Conservation (phyloP, 192 early-diverging fungal genomes). For the Funneliformis mosseae region DNA sequence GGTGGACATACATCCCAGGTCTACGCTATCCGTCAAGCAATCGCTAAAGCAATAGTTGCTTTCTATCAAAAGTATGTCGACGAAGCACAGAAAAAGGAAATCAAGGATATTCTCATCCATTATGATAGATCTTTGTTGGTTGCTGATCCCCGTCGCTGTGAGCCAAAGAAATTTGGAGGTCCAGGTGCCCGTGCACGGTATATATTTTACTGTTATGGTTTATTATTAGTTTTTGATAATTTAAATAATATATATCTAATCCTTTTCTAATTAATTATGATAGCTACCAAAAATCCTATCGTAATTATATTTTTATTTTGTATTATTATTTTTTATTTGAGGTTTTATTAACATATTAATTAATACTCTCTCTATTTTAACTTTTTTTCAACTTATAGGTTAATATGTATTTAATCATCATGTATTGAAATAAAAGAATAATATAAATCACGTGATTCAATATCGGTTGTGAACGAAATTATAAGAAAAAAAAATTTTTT, state of each 20-base stretch:
- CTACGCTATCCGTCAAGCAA: conserved; percentile 98
- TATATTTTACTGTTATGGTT: conserved; percentile 20
- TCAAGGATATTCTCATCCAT: conserved; percentile 80
- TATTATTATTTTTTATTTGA: not conserved
- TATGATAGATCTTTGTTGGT: conserved; percentile 99
- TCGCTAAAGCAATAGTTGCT: conserved; percentile 98
- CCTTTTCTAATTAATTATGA: not conserved
- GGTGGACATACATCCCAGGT: conserved; percentile 98
- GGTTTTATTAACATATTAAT: not conserved
- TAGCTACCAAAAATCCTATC: conserved; percentile 86
- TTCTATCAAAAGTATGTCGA: conserved; percentile 99
- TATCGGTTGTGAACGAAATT: too few species aligned
- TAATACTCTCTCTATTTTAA: not conserved
- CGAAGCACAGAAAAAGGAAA: conserved; percentile 99
- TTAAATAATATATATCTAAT: not conserved
- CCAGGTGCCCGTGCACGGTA: conserved; percentile 96
- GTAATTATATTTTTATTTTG: conserved; percentile 40
- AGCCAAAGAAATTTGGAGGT: conserved; percentile 99
- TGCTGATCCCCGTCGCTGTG: conserved; percentile 97
- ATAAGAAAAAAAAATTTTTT: too few species aligned
- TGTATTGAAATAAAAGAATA: too few species aligned
- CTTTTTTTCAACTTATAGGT: not conserved
- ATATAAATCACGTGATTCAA: too few species aligned
- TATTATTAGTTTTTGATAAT: conserved; percentile 16
- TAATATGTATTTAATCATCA: not conserved